Conservation (phyloP, 495 filamentous ascomycete species). For the Tuber aestivum region DNA sequence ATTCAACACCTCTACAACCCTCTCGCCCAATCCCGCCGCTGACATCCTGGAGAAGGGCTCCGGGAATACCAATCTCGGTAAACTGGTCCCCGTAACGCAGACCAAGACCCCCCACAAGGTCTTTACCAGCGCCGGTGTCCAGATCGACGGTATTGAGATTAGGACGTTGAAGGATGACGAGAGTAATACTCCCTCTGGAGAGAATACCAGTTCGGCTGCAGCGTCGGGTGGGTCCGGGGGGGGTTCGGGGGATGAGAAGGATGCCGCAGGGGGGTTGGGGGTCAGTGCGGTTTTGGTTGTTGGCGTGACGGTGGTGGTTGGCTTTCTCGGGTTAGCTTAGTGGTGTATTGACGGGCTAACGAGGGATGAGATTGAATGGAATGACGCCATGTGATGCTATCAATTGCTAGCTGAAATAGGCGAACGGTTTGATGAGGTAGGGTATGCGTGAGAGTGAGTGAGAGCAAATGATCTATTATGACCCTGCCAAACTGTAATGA, state of each 20-base stretch:
- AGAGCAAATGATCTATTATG: not conserved
- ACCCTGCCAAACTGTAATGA: not conserved
- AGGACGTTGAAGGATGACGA: constrained; percentile 49
- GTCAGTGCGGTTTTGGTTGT: constrained; percentile 39
- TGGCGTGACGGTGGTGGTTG: constrained; percentile 30
- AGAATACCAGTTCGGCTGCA: constrained; percentile 35
- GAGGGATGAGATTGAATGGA: not conserved
- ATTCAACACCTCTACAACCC: constrained; percentile 49
- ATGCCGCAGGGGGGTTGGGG: constrained; percentile 1
- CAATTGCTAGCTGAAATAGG: not conserved
- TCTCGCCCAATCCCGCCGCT: constrained; percentile 23
- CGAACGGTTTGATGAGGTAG: not conserved
- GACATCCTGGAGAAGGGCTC: constrained; percentile 39
- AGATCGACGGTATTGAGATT: constrained; percentile 53
- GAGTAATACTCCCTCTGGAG: constrained; percentile 52
- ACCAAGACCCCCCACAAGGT: constrained; percentile 46
- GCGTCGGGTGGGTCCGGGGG: not conserved
- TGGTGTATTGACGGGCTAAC: not conserved
- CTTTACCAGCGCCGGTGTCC: constrained; percentile 51
- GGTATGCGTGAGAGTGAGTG: not conserved
- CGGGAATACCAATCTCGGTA: constrained; percentile 44
- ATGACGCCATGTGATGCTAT: not conserved
- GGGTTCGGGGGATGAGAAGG: not conserved
- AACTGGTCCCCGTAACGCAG: constrained; percentile 27
- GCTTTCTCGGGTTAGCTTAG: constrained; percentile 4